Base-by-base conservation (phyloP, 139 green algal species). In the Desmodesmus armatus region DNA sequence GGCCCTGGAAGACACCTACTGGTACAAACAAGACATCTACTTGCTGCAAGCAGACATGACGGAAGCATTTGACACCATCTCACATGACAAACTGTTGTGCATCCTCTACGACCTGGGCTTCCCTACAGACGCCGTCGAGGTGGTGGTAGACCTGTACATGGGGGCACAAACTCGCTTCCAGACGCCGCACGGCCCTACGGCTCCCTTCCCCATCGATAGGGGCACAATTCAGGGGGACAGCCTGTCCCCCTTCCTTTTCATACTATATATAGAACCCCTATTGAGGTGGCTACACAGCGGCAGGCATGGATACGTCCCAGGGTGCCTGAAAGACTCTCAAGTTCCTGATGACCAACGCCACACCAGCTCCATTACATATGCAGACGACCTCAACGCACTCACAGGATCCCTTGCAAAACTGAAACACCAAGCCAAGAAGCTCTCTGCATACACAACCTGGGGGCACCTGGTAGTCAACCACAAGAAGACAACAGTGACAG, bases 181-280 rank as follows among this genome's bases (percentile, higher is more conserved):
- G 5, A 84, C 76, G 1, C 66, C 78, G 25, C 63, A 78, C 21
- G 80, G 75, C 0, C 3, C 25, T 2, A 88, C 85, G 9, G 31
- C 37, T 0, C 7, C 40, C 27, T 86, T 93, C 3, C 5, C 1
- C 0, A 76, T 93, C 15, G 65, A 89, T 0, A 78, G 89, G 39
- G 89, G 89, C 1, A 89, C 79, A 0, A 74, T 90, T 11, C 89
- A 92, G 29, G 89, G 89, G 0, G 89, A 92, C 81, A 87, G 67
- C 37, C 84, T 92, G 0, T 88, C 69, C 2, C 86, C 84, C 0
- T 83, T 87, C 43, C 41, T 89, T 21, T 88, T 92, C 43, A 55
- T 80, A 27, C 25, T 80, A 65, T 63, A 80, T 19, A 37, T 80
- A 25, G 72, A 80, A 39, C 72, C 72, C 27, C 15, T 80, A 7